These are phyloP conservation scores for Croton setiger DNA, from an alignment of 441 rosid genomes.

Conservation along the genomic window DNA sequence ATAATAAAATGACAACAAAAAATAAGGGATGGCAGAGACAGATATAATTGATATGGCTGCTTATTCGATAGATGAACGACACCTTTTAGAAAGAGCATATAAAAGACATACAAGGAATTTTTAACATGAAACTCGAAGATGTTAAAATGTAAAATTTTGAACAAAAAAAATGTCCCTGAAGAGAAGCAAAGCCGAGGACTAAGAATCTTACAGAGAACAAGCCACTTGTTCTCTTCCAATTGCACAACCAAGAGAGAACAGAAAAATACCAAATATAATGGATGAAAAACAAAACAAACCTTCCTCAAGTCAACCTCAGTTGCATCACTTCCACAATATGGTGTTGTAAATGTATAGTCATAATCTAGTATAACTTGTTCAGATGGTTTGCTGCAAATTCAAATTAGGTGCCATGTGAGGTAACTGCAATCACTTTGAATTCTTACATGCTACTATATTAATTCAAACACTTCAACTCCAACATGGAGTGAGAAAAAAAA, in stretches of 20 bases:
- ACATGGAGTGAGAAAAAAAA: neutral
- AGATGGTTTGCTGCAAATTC: slow-evolving; percentile 75
- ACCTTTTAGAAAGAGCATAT: slow-evolving; percentile 6
- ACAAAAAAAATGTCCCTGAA: neutral
- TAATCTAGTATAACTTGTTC: slow-evolving; percentile 93
- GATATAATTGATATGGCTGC: neutral
- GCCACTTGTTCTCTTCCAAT: neutral
- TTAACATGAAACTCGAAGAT: neutral
- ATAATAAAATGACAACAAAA: neutral
- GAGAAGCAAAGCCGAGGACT: neutral
- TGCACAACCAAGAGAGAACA: neutral
- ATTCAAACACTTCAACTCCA: slow-evolving; percentile 6
- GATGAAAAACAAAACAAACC: slow-evolving; percentile 33
- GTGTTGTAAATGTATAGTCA: slow-evolving; percentile 95
- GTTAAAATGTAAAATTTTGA: neutral
- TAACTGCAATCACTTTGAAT: slow-evolving; percentile 4
- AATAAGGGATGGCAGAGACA: neutral
- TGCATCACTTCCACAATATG: slow-evolving; percentile 76
- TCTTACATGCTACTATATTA: slow-evolving; percentile 10
- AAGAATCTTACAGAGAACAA: neutral
- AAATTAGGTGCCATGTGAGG: slow-evolving; percentile 18
- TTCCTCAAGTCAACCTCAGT: slow-evolving; percentile 38
- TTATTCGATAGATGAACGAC: neutral
- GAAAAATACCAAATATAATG: neutral
- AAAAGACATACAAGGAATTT: neutral